These are phyloP conservation scores for Aspergillus hancockii DNA, from an alignment of 495 filamentous ascomycete genomes.

Conservation along the genomic window DNA sequence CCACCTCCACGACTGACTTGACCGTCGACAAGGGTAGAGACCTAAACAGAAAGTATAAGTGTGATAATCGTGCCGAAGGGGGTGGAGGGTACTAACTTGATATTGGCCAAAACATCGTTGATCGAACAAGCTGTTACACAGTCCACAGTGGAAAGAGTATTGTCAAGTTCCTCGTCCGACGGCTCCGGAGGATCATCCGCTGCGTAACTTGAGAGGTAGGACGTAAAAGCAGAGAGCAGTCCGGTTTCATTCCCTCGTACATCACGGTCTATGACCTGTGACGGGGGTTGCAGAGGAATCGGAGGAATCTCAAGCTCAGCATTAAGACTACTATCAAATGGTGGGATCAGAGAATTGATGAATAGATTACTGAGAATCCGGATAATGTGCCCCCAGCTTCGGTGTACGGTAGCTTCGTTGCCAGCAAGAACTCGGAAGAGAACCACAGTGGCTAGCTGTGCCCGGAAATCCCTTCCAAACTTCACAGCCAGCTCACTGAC, in stretches of 20 bases:
- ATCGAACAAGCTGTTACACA: conserved; percentile 89
- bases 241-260: conserved; percentile 75
- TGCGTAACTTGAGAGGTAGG: conserved; percentile 97
- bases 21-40: conserved; percentile 68
- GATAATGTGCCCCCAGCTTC: conserved; percentile 85
- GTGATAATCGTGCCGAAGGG: neutral
- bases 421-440: conserved; percentile 86
- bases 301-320: conserved; percentile 73
- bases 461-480: conserved; percentile 91
- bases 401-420: conserved; percentile 72
- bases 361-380: conserved; percentile 95
- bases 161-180: conserved; percentile 95
- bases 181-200: conserved; percentile 97
- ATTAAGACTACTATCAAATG: conserved; percentile 73
- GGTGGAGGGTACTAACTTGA: conserved; percentile 60
- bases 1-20: conserved; percentile 65
- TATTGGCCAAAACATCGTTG: conserved; percentile 78
- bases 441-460: conserved; percentile 89
- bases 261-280: conserved; percentile 87
- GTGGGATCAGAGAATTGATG: conserved; percentile 88
- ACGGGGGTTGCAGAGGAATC: conserved; percentile 89
- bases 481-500: conserved; percentile 97
- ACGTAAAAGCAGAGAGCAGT: conserved; percentile 89
- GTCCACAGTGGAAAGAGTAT: conserved; percentile 90
- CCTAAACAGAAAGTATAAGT: conserved; percentile 37